phyloP scores from a whole-genome alignment of 2,329 filamentous ascomycete genomes.

The Botrytis paeoniae region DNA sequence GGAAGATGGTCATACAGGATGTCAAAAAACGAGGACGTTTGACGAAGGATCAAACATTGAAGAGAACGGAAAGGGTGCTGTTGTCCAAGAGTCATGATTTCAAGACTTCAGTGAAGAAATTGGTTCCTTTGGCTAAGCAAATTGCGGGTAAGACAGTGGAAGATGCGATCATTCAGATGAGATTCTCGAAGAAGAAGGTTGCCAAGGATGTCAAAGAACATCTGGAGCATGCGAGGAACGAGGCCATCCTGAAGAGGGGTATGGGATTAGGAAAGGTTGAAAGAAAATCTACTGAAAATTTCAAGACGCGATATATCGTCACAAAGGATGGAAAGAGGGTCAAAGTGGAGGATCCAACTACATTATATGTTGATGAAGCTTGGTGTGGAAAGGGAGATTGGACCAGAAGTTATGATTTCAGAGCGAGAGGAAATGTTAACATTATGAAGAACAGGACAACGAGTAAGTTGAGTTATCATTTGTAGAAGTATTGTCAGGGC shows the following conservation, averaged over 20 bases:
- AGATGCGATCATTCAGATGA: constrained; percentile 92
- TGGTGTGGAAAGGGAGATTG: constrained; percentile 79
- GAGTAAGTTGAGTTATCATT: constrained; percentile 52
- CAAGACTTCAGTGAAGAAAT: constrained; percentile 88
- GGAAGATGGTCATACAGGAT: constrained; percentile 77
- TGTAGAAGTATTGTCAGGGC: constrained; percentile 10
- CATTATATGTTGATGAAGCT: constrained; percentile 85
- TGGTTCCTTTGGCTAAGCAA: constrained; percentile 80
- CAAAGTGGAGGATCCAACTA: constrained; percentile 68
- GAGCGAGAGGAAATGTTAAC: constrained; percentile 71
- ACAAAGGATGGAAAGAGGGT: constrained; percentile 74
- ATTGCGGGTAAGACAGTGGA: constrained; percentile 92
- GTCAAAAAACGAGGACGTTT: constrained; percentile 67
- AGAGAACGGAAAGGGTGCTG: constrained; percentile 58
- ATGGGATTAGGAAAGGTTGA: constrained; percentile 70
- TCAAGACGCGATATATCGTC: constrained; percentile 57
- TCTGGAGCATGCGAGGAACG: constrained; percentile 75
- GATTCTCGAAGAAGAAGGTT: constrained; percentile 90
- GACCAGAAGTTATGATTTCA: constrained; percentile 58
- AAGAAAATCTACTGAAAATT: constrained; percentile 31
- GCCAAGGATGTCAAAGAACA: constrained; percentile 76
- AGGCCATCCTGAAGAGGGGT: constrained; percentile 73
- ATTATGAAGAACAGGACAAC: constrained; percentile 69
- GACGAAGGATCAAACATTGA: constrained; percentile 63
- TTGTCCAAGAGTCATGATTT: constrained; percentile 65